Evolutionary conservation across 805 yeast species (phyloP), one percentile per base, ranked within the genome.

Genomic region (Candida boleticola): DNA sequence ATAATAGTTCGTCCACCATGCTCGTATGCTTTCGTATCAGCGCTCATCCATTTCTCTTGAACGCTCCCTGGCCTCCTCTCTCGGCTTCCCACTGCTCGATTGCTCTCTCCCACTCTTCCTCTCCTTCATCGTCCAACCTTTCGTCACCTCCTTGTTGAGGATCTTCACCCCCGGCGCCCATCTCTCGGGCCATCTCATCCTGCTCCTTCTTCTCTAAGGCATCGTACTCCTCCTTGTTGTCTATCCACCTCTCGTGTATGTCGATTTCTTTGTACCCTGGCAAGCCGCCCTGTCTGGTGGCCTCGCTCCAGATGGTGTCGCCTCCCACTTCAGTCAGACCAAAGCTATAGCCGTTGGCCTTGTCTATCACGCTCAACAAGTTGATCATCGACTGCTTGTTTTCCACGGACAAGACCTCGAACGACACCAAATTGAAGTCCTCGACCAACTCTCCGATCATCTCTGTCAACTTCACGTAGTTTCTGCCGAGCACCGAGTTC

Each of bases 251-350:
- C 50, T 93, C 99, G 52, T 93, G 99, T 3, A 89, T 78, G 58
- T 90, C 97, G 5, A 79, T 67, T 13, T 76, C 77, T 36, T 68
- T 64, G 25, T 43, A 50, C 3, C 70, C 80, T 34, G 73, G 60
- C 36, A 72, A 62, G 9, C 86, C 81, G 30, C 90, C 83, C 40
- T 86, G 88, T 49, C 98, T 74, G 0, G 92, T 77, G 0, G 97
- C 96, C 52, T 92, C 96, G n/a, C 89, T 86, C 99, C 99, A 93
- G 1, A 93, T 81, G 0, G 92, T 79, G 57, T 93, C 99, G n/a
- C 98, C 99, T 2, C 97, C 96, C 5, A 92, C 74, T 52, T 93
- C 99, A 23, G 89, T 86, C 1, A 90, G 72, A 0, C 99, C 99
- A 68, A 88, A 89, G 51, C 86, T 76, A 58, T 93, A 93, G 0